These are phyloP conservation scores for Auricularia auricula-judae DNA, from an alignment of 768 basidiomycete species.

Conservation along the genomic window DNA sequence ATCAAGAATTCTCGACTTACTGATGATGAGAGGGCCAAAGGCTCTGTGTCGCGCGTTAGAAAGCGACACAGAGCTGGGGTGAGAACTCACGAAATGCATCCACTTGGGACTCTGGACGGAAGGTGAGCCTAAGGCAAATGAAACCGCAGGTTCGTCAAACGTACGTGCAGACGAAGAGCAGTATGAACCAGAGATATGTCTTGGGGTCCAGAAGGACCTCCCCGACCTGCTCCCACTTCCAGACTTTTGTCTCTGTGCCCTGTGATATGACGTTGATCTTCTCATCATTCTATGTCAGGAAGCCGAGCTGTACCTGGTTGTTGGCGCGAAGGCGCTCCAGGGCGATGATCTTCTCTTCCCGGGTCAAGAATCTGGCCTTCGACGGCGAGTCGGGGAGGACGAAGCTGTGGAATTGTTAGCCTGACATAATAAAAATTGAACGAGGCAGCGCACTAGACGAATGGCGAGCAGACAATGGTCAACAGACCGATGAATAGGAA, in stretches of 20 bases:
- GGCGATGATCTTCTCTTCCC: conserved; percentile 31
- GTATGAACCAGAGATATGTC: conserved; percentile 30
- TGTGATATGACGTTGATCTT: not conserved
- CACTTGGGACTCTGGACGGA: conserved; percentile 21
- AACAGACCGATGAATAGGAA: conserved; percentile 35
- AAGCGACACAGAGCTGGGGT: no score
- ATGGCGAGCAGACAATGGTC: conserved; percentile 28
- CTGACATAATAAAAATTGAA: not conserved
- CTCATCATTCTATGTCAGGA: not conserved
- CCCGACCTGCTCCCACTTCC: conserved; percentile 35
- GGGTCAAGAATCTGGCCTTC: conserved; percentile 28
- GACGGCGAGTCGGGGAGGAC: conserved; percentile 34
- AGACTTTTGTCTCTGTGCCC: conserved; percentile 34
- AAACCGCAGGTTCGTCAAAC: conserved; percentile 10
- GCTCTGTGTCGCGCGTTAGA: conserved; percentile 10
- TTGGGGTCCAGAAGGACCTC: conserved; percentile 30
- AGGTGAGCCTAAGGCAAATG: no score
- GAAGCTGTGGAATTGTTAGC: conserved; percentile 16
- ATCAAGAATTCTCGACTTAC: not conserved
- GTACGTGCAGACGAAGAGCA: conserved; percentile 32
- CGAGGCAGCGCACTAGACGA: conserved; percentile 20
- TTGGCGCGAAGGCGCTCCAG: conserved; percentile 32
- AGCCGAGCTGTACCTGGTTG: conserved; percentile 23
- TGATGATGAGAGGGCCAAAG: conserved; percentile 35
- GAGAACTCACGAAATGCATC: conserved; percentile 20